A percentile compares a stretch with the other conserved stretches of the same genome.
Evolutionary conservation across 306 rosid species (phyloP).

Genomic region (Malus asiatica): DNA sequence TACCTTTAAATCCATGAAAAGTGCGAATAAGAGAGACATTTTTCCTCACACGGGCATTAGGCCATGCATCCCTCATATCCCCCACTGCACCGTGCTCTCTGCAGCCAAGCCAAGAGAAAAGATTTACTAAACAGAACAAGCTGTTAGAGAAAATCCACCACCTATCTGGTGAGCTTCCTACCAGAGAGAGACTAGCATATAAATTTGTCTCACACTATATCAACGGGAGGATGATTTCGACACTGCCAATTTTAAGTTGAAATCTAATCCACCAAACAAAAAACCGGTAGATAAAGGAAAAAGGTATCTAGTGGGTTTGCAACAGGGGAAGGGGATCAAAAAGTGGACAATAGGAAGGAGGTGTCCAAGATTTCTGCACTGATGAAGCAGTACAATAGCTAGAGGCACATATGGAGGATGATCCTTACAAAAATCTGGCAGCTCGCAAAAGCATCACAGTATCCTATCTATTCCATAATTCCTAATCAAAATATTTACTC

Average conservation of each 20-base stretch:
- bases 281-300: not conserved
- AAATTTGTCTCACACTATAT: not conserved
- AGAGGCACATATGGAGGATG: not conserved
- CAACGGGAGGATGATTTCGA: not conserved
- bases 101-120: constrained; percentile 20
- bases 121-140: not conserved
- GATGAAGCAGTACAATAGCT: not conserved
- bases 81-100: constrained; percentile 98
- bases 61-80: constrained; percentile 98
- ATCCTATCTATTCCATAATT: not conserved
- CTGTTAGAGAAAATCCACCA: constrained; percentile 6
- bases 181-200: not conserved
- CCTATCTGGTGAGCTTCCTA: not conserved
- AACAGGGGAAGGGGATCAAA: not conserved
- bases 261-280: not conserved
- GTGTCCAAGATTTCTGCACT: not conserved
- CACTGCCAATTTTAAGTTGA: not conserved
- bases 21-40: constrained; percentile 79
- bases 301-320: not conserved
- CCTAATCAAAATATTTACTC: not conserved
- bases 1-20: constrained; percentile 96
- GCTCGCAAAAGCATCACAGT: not conserved
- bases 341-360: not conserved
- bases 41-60: constrained; percentile 86
- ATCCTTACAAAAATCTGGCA: not conserved